A percentile compares a stretch with the other conserved stretches of the same genome.
phyloP scores from a whole-genome alignment of 2,329 filamentous ascomycete species.

The Phoma herbarum region DNA sequence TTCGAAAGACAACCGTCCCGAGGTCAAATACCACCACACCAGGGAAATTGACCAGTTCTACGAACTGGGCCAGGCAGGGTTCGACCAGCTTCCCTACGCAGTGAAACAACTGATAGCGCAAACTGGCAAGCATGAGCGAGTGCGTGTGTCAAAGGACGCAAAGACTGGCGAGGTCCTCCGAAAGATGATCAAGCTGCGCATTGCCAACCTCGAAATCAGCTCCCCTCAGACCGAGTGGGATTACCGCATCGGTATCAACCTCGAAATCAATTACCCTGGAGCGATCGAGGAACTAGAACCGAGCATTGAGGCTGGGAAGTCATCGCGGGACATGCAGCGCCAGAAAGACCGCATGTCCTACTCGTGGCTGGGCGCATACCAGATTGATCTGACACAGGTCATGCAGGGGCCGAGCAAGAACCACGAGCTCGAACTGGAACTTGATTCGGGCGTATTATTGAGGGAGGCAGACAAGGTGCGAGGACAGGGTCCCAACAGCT shows the following conservation, averaged over 20 bases:
- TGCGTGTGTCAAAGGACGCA: slow-evolving; percentile 75
- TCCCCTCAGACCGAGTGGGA: slow-evolving; percentile 82
- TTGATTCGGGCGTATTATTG: slow-evolving; percentile 69
- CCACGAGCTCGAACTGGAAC: slow-evolving; percentile 83
- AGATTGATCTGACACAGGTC: slow-evolving; percentile 93
- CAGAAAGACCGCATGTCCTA: slow-evolving; percentile 94
- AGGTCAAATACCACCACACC: slow-evolving; percentile 81
- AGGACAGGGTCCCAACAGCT: slow-evolving; percentile 56
- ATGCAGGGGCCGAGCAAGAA: slow-evolving; percentile 68
- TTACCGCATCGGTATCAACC: slow-evolving; percentile 91
- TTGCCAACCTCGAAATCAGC: slow-evolving; percentile 87
- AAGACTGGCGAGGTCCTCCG: slow-evolving; percentile 74
- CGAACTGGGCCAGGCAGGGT: slow-evolving; percentile 61
- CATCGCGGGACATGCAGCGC: slow-evolving; percentile 62
- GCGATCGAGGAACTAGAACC: slow-evolving; percentile 63
- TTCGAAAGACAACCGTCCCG: slow-evolving; percentile 58
- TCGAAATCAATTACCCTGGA: slow-evolving; percentile 86
- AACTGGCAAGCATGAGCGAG: slow-evolving; percentile 27
- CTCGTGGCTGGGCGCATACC: slow-evolving; percentile 79
- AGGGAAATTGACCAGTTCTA: slow-evolving; percentile 84
- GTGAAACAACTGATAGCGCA: slow-evolving; percentile 65
- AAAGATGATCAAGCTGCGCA: slow-evolving; percentile 90
- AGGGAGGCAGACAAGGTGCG: slow-evolving; percentile 70
- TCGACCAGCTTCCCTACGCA: slow-evolving; percentile 55
- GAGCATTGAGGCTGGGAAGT: slow-evolving; percentile 53